Evolutionary conservation across 306 rosid species (phyloP).

Genomic region (Trifolium fragiferum): DNA sequence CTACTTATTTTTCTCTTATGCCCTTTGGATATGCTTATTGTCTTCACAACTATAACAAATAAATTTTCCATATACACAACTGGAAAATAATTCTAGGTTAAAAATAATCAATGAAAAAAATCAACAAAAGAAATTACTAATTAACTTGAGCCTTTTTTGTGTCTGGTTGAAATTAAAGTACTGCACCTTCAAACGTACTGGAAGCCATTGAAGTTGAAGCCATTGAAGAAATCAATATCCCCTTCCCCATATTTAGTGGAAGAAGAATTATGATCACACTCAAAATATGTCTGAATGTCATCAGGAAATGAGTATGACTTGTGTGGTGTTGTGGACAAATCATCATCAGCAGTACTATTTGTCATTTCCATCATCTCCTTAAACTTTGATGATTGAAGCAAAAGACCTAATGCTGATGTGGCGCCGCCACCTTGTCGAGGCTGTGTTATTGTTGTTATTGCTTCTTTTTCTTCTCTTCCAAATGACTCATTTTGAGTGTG

Average conservation of each 20-base stretch:
- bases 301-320: conserved; percentile 59
- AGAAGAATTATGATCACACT: conserved; percentile 46
- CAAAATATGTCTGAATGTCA: conserved; percentile 86
- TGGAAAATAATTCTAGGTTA: neutral
- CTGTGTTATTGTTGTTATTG: neutral
- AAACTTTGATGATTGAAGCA: conserved; percentile 76
- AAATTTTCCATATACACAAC: neutral
- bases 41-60: no score
- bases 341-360: neutral
- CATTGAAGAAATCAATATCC: conserved; percentile 63
- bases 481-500: conserved; percentile 8
- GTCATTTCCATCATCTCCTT: conserved; percentile 82
- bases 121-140: no score
- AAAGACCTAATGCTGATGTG: conserved; percentile 73
- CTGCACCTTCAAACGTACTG: conserved; percentile 33
- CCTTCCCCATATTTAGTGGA: conserved; percentile 49
- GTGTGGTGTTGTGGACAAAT: conserved; percentile 32
- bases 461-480: conserved; percentile 22
- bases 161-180: no score
- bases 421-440: conserved; percentile 36
- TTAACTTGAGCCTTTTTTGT: no score
- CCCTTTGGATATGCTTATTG: neutral
- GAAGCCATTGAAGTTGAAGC: conserved; percentile 61
- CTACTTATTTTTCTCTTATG: neutral
- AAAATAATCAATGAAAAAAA: neutral